These are phyloP conservation scores for Tylopilus vinaceipallidus DNA, from an alignment of 768 basidiomycete genomes.

Conservation along the genomic window DNA sequence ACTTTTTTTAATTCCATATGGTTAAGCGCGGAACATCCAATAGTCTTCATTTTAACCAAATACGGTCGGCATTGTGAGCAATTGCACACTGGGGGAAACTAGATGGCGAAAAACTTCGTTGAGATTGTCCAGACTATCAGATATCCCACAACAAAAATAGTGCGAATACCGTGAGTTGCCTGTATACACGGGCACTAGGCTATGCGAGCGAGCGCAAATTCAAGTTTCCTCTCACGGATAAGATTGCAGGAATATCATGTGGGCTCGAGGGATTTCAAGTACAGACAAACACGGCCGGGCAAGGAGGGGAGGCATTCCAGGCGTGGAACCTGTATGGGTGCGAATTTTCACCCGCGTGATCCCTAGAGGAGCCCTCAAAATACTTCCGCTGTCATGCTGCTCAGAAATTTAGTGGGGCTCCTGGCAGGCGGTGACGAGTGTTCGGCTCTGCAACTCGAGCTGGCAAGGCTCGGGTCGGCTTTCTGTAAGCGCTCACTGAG, in stretches of 20 bases:
- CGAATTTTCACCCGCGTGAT: conserved; percentile 7
- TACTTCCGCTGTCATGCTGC: conserved; percentile 6
- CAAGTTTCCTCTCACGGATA: conserved; percentile 14
- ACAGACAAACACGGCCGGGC: not conserved
- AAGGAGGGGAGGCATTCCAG: not conserved
- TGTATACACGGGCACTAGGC: not conserved
- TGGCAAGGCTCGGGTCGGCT: too few species aligned
- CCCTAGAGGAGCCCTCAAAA: too few species aligned
- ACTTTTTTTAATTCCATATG: not conserved
- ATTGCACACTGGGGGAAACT: not conserved
- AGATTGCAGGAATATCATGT: not conserved
- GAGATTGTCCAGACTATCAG: not conserved
- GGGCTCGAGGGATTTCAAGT: not conserved
- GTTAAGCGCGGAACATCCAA: too few species aligned
- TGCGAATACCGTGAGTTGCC: too few species aligned
- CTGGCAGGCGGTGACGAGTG: too few species aligned
- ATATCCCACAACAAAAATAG: not conserved
- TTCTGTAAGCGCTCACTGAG: too few species aligned
- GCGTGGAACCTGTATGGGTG: not conserved
- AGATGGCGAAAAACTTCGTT: not conserved
- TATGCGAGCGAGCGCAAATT: not conserved
- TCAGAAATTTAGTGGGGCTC: too few species aligned
- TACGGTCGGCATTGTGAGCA: not conserved
- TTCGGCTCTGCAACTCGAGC: too few species aligned
- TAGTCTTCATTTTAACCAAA: too few species aligned